Percentiles rank a stretch among this genome's conserved stretches.
phyloP scores from a whole-genome alignment of 2,329 filamentous ascomycete genomes.

The Grosmannia clavigera region DNA sequence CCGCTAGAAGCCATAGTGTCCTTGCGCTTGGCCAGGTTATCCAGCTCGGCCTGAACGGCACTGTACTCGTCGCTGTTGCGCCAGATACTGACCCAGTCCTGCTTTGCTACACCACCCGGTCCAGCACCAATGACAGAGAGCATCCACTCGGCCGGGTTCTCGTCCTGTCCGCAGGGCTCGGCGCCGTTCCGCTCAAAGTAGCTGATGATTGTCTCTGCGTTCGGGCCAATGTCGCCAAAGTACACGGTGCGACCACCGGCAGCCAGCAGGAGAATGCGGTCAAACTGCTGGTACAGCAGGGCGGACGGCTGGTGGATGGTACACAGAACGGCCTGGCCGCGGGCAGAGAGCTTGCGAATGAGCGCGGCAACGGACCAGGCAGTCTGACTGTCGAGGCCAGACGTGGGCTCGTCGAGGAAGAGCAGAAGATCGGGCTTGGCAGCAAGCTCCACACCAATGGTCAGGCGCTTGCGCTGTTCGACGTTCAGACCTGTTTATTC shows the following conservation, averaged over 20 bases:
- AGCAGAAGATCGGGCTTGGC: conserved; percentile 63
- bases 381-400: conserved; percentile 50
- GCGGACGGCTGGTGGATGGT: conserved; percentile 13
- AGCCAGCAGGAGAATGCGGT: conserved; percentile 8
- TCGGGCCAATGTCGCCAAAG: conserved; percentile 42
- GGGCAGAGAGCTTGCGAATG: conserved; percentile 43
- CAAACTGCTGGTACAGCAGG: conserved; percentile 11
- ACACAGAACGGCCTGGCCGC: conserved; percentile 18
- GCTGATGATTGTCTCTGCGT: conserved; percentile 44
- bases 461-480: conserved; percentile 63
- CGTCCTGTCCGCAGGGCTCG: conserved; percentile 47
- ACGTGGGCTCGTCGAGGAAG: conserved; percentile 49
- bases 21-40: conserved; percentile 14
- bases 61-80: conserved; percentile 39
- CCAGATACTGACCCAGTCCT: conserved; percentile 45
- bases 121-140: conserved; percentile 49
- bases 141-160: conserved; percentile 81
- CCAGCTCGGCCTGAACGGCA: conserved; percentile 56
- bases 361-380: conserved; percentile 53
- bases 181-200: conserved; percentile 31
- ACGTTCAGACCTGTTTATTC: conserved; percentile 44
- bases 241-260: conserved; percentile 9
- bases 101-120: conserved; percentile 46
- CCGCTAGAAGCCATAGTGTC: conserved; percentile 6
- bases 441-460: conserved; percentile 84